phyloP scores from a whole-genome alignment of 306 rosid species.

The Alnus glutinosa region DNA sequence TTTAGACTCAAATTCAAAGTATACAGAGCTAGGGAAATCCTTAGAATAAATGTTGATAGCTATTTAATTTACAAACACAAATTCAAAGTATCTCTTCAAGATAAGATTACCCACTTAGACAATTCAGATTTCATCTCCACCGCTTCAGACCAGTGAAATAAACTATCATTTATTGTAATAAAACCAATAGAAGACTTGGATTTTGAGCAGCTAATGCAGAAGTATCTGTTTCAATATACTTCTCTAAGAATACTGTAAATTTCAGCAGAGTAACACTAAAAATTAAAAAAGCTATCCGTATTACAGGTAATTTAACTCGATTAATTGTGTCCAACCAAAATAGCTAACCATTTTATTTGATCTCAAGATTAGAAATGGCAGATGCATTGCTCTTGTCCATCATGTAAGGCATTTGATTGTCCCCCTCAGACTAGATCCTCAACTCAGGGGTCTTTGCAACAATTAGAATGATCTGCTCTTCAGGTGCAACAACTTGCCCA shows the following conservation, averaged over 20 bases:
- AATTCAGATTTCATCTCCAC: not conserved
- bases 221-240: not conserved
- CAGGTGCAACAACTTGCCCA: not conserved
- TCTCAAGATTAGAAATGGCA: not conserved
- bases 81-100: not conserved
- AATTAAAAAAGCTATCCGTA: not conserved
- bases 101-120: not conserved
- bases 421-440: not conserved
- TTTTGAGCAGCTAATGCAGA: not conserved
- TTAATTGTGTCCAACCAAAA: not conserved
- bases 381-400: not conserved
- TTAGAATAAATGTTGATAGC: not conserved
- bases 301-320: not conserved
- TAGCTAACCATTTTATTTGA: not conserved
- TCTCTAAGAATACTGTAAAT: not conserved
- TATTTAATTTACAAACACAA: constrained; percentile 1
- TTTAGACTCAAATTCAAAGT: constrained; percentile 2
- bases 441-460: not conserved
- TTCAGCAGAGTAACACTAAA: not conserved
- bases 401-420: not conserved
- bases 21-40: constrained; percentile 7
- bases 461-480: not conserved
- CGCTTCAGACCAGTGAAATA: not conserved
- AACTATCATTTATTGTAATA: not conserved
- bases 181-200: not conserved